phyloP scores from a whole-genome alignment of 179 eudicot species.

The Gypsophila paniculata region DNA sequence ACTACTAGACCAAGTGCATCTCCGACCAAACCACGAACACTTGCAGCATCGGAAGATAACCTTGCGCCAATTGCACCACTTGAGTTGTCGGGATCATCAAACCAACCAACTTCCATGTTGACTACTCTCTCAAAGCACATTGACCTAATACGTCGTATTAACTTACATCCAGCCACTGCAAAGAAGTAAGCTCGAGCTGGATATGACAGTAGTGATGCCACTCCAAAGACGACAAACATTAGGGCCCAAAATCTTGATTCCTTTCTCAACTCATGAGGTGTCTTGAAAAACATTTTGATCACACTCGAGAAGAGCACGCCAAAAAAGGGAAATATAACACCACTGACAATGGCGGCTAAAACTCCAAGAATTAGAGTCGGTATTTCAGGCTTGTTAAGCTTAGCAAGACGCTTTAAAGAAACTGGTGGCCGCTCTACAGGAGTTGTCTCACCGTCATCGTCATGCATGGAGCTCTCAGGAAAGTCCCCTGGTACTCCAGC shows the following conservation, averaged over 20 bases:
- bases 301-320: constrained; percentile 20
- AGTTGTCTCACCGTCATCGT: neutral
- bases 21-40: constrained; percentile 22
- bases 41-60: constrained; percentile 25
- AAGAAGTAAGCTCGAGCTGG: constrained; percentile 24
- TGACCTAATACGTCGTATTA: constrained; percentile 21
- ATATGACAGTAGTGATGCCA: constrained; percentile 17
- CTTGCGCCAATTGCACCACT: constrained; percentile 27
- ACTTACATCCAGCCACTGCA: constrained; percentile 25
- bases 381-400: constrained; percentile 26
- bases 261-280: constrained; percentile 19
- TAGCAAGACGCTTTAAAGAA: constrained; percentile 22
- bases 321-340: constrained; percentile 21
- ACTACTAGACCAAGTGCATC: constrained; percentile 22
- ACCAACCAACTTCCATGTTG: constrained; percentile 28
- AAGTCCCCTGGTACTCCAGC: constrained; percentile 9
- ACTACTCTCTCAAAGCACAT: constrained; percentile 26
- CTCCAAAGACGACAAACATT: constrained; percentile 20
- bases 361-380: constrained; percentile 19
- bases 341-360: constrained; percentile 17
- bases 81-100: constrained; percentile 25
- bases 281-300: constrained; percentile 20
- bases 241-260: constrained; percentile 23
- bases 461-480: neutral
- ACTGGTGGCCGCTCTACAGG: constrained; percentile 16